A percentile compares a stretch with the other conserved stretches of the same genome.
Conservation (phyloP, 495 filamentous ascomycete genomes). For the Hypoxylon fuscum region DNA sequence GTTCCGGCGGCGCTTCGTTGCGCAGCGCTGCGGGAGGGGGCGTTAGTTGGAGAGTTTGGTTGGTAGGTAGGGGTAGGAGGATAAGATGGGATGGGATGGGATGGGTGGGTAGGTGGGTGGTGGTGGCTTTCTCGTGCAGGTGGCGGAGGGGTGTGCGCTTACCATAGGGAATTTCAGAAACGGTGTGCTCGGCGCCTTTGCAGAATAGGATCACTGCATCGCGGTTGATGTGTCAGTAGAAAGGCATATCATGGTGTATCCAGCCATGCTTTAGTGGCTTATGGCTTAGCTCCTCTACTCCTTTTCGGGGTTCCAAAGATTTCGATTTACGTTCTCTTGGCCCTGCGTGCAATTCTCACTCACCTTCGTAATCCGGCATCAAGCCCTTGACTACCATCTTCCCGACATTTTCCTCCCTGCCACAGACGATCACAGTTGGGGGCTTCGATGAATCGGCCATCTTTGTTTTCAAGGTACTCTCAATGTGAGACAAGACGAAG, state of each 20-base stretch:
- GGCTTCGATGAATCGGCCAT: background rate
- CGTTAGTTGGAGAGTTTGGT: constrained; percentile 1
- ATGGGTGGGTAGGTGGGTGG: background rate
- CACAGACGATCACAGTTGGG: background rate
- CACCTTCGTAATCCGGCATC: background rate
- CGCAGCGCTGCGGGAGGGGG: background rate
- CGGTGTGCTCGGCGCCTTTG: too few species aligned
- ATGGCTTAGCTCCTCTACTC: background rate
- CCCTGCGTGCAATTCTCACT: background rate
- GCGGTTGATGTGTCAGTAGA: background rate
- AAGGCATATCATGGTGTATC: background rate
- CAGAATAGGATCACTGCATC: too few species aligned
- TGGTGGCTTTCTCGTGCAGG: background rate
- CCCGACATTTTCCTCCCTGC: background rate
- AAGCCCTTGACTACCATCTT: background rate
- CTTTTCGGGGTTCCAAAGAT: too few species aligned
- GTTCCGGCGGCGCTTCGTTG: background rate
- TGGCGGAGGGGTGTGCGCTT: too few species aligned
- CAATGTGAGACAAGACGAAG: background rate
- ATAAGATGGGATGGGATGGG: too few species aligned
- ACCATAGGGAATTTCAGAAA: too few species aligned
- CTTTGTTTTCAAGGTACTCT: background rate
- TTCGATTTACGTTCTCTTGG: too few species aligned
- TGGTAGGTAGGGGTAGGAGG: background rate
- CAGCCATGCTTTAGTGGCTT: too few species aligned